These are phyloP conservation scores for Starmerella tilneyi DNA, from an alignment of 805 yeast species.

Conservation along the genomic window DNA sequence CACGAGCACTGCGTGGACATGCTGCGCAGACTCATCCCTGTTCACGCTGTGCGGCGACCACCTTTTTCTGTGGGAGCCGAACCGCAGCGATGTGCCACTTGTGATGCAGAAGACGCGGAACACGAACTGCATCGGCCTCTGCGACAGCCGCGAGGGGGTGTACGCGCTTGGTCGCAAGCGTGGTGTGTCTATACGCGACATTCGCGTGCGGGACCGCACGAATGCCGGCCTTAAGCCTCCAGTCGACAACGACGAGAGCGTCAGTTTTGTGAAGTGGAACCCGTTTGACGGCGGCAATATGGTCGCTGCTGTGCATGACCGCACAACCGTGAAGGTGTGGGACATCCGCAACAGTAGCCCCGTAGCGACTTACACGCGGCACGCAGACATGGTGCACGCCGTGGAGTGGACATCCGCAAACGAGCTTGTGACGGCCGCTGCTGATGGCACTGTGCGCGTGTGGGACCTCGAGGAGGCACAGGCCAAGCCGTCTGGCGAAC, in stretches of 20 bases:
- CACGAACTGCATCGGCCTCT: constrained; percentile 40
- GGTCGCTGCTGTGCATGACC: constrained; percentile 52
- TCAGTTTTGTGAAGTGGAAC: constrained; percentile 53
- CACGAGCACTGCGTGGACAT: constrained; percentile 38
- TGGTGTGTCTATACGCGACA: constrained; percentile 66
- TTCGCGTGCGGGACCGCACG: constrained; percentile 39
- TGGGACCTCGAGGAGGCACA: constrained; percentile 42
- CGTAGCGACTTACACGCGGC: constrained; percentile 46
- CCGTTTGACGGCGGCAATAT: constrained; percentile 38
- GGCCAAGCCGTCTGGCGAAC: not conserved
- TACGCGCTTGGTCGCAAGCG: constrained; percentile 51
- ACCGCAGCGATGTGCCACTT: constrained; percentile 50
- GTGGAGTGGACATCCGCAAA: constrained; percentile 48
- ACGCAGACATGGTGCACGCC: constrained; percentile 43
- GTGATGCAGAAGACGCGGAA: constrained; percentile 45
- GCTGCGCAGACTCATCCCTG: constrained; percentile 39
- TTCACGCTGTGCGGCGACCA: constrained; percentile 58
- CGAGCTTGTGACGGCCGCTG: constrained; percentile 49
- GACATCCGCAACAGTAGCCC: constrained; percentile 55
- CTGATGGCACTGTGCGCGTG: constrained; percentile 56
- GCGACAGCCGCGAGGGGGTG: constrained; percentile 40
- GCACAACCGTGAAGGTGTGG: constrained; percentile 54
- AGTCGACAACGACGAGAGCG: constrained; percentile 28
- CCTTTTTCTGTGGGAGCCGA: constrained; percentile 65
- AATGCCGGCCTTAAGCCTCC: constrained; percentile 40